Conservation (phyloP, 768 basidiomycete genomes). For the Tulasnella sp. region DNA sequence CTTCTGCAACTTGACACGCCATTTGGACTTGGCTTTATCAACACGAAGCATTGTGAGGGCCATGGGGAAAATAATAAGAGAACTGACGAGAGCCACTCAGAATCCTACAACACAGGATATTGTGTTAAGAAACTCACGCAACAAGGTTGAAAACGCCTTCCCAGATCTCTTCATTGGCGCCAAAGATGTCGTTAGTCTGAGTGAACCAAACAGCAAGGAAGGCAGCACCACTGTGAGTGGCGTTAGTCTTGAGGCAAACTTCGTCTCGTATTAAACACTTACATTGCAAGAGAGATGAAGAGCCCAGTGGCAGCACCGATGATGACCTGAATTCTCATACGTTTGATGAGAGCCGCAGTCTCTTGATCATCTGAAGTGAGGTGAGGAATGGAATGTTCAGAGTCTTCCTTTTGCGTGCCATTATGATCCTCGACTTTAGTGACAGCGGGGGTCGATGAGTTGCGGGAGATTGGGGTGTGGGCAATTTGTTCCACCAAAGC, state of each 20-base stretch:
- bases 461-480: not conserved
- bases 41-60: conserved; percentile 90
- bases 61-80: conserved; percentile 84
- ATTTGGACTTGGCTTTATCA: conserved; percentile 87
- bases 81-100: conserved; percentile 15
- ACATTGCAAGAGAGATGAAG: conserved; percentile 62
- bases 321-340: conserved; percentile 21
- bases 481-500: conserved; percentile 83
- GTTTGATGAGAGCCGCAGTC: conserved; percentile 16
- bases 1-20: conserved; percentile 74
- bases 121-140: conserved; percentile 16
- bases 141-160: conserved; percentile 53
- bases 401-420: conserved; percentile 21
- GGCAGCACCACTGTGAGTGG: not conserved
- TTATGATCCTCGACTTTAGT: conserved; percentile 7
- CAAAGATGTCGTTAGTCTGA: conserved; percentile 71
- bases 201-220: conserved; percentile 58
- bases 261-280: conserved; percentile 15
- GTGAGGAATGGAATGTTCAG: conserved; percentile 21
- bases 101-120: not conserved
- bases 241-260: conserved; percentile 5
- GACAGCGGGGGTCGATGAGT: conserved; percentile 8
- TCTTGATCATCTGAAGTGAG: not conserved
- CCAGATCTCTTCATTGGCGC: conserved; percentile 77
- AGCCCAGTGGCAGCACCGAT: conserved; percentile 62